These are phyloP conservation scores for Botrytis tulipae DNA, from an alignment of 2,329 filamentous ascomycete genomes.

Conservation along the genomic window DNA sequence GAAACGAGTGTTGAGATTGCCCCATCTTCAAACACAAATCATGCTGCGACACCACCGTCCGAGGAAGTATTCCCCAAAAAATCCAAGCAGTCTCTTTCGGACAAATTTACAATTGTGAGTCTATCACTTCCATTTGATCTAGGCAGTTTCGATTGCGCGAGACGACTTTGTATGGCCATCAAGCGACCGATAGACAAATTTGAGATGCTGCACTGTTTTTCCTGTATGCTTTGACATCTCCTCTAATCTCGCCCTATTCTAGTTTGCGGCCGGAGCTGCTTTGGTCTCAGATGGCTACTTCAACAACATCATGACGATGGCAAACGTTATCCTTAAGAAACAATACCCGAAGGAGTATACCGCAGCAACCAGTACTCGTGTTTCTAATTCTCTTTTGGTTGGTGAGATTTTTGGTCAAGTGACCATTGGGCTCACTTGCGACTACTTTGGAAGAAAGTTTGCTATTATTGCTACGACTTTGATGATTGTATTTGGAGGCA, in stretches of 20 bases:
- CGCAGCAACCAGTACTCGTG: slow-evolving; percentile 40
- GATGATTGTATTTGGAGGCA: slow-evolving; percentile 46
- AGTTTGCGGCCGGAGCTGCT: slow-evolving; percentile 37
- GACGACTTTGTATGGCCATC: background rate
- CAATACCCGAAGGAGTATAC: slow-evolving; percentile 33
- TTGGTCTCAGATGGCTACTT: slow-evolving; percentile 41
- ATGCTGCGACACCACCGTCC: background rate
- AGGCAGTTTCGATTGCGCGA: background rate
- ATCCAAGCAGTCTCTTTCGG: slow-evolving; percentile 33
- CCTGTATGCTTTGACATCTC: background rate
- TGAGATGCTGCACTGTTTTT: background rate
- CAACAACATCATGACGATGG: slow-evolving; percentile 41
- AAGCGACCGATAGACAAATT: background rate
- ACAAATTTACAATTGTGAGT: slow-evolving; percentile 35
- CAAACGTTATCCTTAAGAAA: slow-evolving; percentile 37
- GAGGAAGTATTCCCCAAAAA: slow-evolving; percentile 24
- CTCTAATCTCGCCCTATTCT: background rate
- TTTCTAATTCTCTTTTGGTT: slow-evolving; percentile 44
- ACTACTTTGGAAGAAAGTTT: slow-evolving; percentile 47
- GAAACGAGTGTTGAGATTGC: background rate
- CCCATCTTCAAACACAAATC: background rate
- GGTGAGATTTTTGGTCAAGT: slow-evolving; percentile 46
- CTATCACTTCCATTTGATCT: background rate
- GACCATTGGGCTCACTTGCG: slow-evolving; percentile 44
- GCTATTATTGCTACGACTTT: slow-evolving; percentile 47